Evolutionary conservation across 371 early-diverging fungal species (phyloP).

Genomic region (Rhizopus arrhizus): DNA sequence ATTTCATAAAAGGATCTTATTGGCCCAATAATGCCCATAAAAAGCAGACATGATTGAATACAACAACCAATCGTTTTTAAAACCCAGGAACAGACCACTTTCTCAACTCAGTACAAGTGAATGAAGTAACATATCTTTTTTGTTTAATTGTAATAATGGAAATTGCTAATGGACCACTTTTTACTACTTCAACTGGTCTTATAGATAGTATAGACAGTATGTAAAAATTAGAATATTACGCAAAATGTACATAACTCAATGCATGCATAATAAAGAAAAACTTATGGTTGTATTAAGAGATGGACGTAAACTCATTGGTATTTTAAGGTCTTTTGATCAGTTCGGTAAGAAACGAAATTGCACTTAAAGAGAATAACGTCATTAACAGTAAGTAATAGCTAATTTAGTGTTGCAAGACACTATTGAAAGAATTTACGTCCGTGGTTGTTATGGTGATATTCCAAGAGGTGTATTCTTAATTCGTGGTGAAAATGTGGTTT

Average conservation of each 20-base stretch:
- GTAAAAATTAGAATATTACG: conserved; percentile 12
- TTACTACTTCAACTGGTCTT: conserved; percentile 75
- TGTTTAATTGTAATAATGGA: conserved; percentile 30
- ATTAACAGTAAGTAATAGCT: conserved; percentile 55
- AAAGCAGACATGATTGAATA: background rate
- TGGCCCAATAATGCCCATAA: background rate
- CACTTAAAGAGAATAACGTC: background rate
- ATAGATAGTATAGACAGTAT: conserved; percentile 86
- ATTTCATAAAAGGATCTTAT: background rate
- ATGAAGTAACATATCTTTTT: background rate
- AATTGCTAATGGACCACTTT: conserved; percentile 62
- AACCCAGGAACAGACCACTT: background rate
- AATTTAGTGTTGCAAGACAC: conserved; percentile 96
- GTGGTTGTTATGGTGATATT: conserved; percentile 87
- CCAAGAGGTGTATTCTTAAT: conserved; percentile 91
- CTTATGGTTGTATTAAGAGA: conserved; percentile 91
- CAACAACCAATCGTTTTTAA: background rate
- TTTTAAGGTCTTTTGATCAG: conserved; percentile 94
- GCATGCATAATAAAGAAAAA: conserved; percentile 64
- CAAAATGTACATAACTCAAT: background rate
- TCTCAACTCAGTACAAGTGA: no score
- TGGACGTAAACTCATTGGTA: conserved; percentile 91
- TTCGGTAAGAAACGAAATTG: conserved; percentile 65
- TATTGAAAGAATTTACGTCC: conserved; percentile 90
- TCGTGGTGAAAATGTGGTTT: conserved; percentile 95